Evolutionary conservation across 805 yeast genomes (phyloP), one percentile per base, ranked within the genome.

Genomic region (Suhomyces vadensis): DNA sequence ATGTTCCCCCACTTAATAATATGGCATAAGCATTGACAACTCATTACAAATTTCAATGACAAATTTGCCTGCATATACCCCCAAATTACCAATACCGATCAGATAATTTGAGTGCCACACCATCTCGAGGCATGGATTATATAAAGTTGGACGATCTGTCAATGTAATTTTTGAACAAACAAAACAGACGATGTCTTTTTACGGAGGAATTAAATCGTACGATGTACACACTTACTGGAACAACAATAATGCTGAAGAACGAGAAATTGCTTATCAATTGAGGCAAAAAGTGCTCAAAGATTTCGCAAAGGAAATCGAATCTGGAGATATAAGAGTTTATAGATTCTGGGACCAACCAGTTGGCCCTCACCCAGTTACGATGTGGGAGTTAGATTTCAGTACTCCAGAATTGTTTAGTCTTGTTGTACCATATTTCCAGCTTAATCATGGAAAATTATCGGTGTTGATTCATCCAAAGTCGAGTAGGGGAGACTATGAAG

Each of bases 341-440:
- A 69, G 69, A 45, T 61, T 75, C 23, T 75, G 76, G 70, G 74
- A 73, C 29, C 58, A 60, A 35, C 75, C 80, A 20, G 55, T 80
- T 22, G 85, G 85, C 0, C 85, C 85, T 1, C 84, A 80, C 50
- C 81, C 83, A 0, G 61, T 73, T 23, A 73, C 68, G 29, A 80
- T 80, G 84, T 80, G 78, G 67, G 84, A 80, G 53, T 52, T 74
- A 21, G 85, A 80, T 57, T 75, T 77, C 45, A 61, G 66, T 24
- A 71, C 63, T 6, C 76, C 81, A 0, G 76, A 65, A 23, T 52
- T 73, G 6, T 78, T 78, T 49, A 58, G 66, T 2, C 64, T 63
- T 25, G 47, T 79, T 13, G 69, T 80, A 21, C 77, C 78, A 7
- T 80, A 68, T 59, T 79, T 69, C 55, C 82, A 77, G 51, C 42